A percentile compares a stretch with the other conserved stretches of the same genome.
Evolutionary conservation across 768 basidiomycete species (phyloP).

Genomic region (Termitomyces sp.): DNA sequence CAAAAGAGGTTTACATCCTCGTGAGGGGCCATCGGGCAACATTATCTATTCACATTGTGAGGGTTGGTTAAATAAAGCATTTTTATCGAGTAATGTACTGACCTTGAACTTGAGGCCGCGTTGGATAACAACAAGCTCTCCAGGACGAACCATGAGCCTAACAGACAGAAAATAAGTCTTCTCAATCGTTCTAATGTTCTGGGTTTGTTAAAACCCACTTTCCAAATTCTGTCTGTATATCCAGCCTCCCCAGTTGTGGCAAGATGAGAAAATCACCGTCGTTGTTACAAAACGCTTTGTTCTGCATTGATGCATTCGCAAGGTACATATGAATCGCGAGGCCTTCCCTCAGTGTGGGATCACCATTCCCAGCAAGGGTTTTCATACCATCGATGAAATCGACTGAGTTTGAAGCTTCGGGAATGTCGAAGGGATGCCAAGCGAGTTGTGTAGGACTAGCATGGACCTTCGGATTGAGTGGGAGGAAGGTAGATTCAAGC

Average conservation of each 20-base stretch:
- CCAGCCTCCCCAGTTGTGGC: slow-evolving; percentile 59
- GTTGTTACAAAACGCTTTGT: slow-evolving; percentile 54
- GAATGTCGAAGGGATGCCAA: slow-evolving; percentile 60
- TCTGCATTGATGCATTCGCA: slow-evolving; percentile 56
- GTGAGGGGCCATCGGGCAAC: slow-evolving; percentile 54
- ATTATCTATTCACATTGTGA: slow-evolving; percentile 26
- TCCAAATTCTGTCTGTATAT: slow-evolving; percentile 67
- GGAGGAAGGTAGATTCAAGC: slow-evolving; percentile 61
- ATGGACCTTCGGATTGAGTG: slow-evolving; percentile 55
- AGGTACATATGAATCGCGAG: slow-evolving; percentile 61
- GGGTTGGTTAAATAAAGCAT: background rate
- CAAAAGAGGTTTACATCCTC: slow-evolving; percentile 43
- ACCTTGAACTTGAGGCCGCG: slow-evolving; percentile 68
- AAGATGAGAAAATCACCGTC: slow-evolving; percentile 67
- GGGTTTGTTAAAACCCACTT: slow-evolving; percentile 32
- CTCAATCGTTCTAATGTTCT: background rate
- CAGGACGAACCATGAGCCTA: slow-evolving; percentile 58
- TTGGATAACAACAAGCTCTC: slow-evolving; percentile 62
- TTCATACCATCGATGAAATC: slow-evolving; percentile 59
- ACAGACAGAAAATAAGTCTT: background rate
- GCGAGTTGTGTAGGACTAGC: slow-evolving; percentile 61
- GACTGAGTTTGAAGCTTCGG: slow-evolving; percentile 31
- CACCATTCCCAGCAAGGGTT: slow-evolving; percentile 59
- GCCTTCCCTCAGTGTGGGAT: slow-evolving; percentile 58
- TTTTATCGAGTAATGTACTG: background rate